Base-by-base conservation (phyloP, 768 basidiomycete genomes). In the Tricholoma sp. region DNA sequence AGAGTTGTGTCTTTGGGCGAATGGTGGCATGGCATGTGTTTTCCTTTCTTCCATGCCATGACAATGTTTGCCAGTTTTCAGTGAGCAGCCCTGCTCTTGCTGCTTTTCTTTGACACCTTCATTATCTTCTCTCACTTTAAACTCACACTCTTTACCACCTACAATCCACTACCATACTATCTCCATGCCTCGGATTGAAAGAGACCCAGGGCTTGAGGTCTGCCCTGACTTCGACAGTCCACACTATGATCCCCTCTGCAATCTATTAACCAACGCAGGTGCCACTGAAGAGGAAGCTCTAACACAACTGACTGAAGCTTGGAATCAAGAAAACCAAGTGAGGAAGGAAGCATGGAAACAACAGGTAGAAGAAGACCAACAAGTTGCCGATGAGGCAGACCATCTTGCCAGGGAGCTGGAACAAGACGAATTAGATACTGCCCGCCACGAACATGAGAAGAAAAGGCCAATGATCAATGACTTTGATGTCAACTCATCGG, bases 391-490 rank as follows among this genome's bases (percentile, higher is more conserved):
- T 2, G 20, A 53, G 12, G 52, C 1, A 3, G 52, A 53, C 6
- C 4, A 13, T 48, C 47, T 37, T 2, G 41, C 36, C 2, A 42
- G 8, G 10, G 41, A 39, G 17, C 51, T 39, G 11, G 42, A 42
- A 18, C 52, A 29, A 13, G 11, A 42, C 1, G 17, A 53, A 53
- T 8, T 29, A 28, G 52, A 53, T 13, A 10, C 28, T n/a, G 34
- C 52, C 37, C 5, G 18, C n/a, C 52, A 2, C 5, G n/a, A 52
- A 44, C 42, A 6, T 9, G 28, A 51, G 29, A 39, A 50, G 18
- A 56, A 56, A 24, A 52, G 32, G 29, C 10, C 20, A 5, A 56
- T 45, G 41, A 42, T 56, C 10, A 56, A 45, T 17, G 17, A 17
- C 28, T 51, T 56, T 32, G 29, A 56, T 41, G 13, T 45, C 10